A percentile compares a stretch with the other conserved stretches of the same genome.
These are phyloP conservation scores for Rutidosis leptorrhynchoides DNA, from an alignment of 129 eudicot genomes.

Conservation along the genomic window DNA sequence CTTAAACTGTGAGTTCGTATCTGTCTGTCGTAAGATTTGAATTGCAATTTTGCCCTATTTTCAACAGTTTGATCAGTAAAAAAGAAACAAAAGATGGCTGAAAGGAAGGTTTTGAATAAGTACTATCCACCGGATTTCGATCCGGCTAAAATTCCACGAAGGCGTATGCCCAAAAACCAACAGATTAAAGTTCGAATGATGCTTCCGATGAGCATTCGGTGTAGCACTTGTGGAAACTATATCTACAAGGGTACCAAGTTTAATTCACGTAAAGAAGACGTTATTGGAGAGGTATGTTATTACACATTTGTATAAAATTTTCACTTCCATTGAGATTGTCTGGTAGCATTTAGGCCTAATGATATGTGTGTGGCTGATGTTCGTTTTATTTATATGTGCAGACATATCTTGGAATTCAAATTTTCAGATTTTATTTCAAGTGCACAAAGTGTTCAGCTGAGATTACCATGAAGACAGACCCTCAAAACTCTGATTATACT, in stretches of 20 bases:
- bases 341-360: background rate
- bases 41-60: background rate
- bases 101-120: slow-evolving; percentile 73
- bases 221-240: slow-evolving; percentile 67
- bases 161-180: slow-evolving; percentile 65
- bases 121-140: slow-evolving; percentile 87
- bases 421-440: slow-evolving; percentile 72
- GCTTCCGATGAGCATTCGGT: slow-evolving; percentile 87
- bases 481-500: slow-evolving; percentile 66
- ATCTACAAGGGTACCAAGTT: slow-evolving; percentile 70
- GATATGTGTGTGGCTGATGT: background rate
- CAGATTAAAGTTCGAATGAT: slow-evolving; percentile 79
- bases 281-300: slow-evolving; percentile 51
- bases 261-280: slow-evolving; percentile 79
- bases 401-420: slow-evolving; percentile 79
- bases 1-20: background rate
- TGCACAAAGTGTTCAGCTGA: slow-evolving; percentile 72
- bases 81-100: slow-evolving; percentile 53
- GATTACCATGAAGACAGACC: slow-evolving; percentile 72
- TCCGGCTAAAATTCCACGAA: slow-evolving; percentile 75
- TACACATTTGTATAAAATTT: background rate
- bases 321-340: background rate
- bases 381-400: slow-evolving; percentile 25
- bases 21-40: background rate
- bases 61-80: slow-evolving; percentile 6